Conservation (phyloP, 768 basidiomycete species). For the Tephrocybe sp. region DNA sequence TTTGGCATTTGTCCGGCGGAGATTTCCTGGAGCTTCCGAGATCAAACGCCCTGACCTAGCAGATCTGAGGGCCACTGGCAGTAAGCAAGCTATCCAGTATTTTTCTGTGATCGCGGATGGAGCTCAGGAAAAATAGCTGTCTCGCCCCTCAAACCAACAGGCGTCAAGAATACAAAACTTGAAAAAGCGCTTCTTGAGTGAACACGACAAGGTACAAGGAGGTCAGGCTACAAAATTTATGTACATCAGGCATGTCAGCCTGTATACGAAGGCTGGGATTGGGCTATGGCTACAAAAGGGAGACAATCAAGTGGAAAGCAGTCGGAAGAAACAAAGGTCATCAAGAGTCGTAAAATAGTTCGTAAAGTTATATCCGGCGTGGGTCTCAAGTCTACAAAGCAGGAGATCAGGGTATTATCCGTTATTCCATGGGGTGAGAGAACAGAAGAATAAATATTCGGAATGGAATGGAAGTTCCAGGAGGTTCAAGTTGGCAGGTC, state of each 20-base stretch:
- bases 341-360: not conserved
- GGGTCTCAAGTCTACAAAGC: not conserved
- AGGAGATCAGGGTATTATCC: not conserved
- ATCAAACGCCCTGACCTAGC: too few species aligned
- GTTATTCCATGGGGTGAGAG: not conserved
- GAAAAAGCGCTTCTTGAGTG: not conserved
- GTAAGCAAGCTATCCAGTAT: too few species aligned
- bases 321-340: not conserved
- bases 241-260: not conserved
- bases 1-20: too few species aligned
- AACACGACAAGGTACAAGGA: not conserved
- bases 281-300: slow-evolving; percentile 15
- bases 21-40: too few species aligned
- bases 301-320: slow-evolving; percentile 2
- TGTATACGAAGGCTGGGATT: not conserved
- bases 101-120: too few species aligned
- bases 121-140: too few species aligned
- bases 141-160: too few species aligned
- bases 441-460: slow-evolving; percentile 1
- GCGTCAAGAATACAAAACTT: not conserved
- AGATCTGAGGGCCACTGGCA: too few species aligned
- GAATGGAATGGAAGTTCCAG: not conserved
- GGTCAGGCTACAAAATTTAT: not conserved
- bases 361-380: not conserved
- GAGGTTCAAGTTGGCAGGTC: not conserved